Evolutionary conservation across 176 grass and related monocot genomes (phyloP).

Genomic region (sorghum (Sorghum bicolor)): Sorghum_bicolor_NCBIv3 NC_012871.2:64218001-64218500

Average conservation of each 20-base stretch:
- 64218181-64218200: neutral
- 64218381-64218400: conserved; percentile 35
- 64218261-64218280: neutral
- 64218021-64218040: neutral
- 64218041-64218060: neutral
- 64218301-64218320: neutral
- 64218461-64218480: conserved; percentile 69
- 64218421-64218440: conserved; percentile 56
- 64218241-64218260: neutral
- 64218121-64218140: too few species aligned
- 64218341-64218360: neutral
- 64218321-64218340: neutral
- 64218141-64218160: too few species aligned
- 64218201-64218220: neutral
- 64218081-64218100: neutral
- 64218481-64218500: conserved; percentile 44
- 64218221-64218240: neutral
- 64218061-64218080: neutral
- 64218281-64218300: neutral
- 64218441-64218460: conserved; percentile 64
- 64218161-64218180: neutral
- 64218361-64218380: neutral
- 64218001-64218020: too few species aligned
- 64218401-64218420: conserved; percentile 72
- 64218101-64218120: neutral